Base-by-base conservation (phyloP, 768 basidiomycete genomes). In the Lyophyllum atratum region DNA sequence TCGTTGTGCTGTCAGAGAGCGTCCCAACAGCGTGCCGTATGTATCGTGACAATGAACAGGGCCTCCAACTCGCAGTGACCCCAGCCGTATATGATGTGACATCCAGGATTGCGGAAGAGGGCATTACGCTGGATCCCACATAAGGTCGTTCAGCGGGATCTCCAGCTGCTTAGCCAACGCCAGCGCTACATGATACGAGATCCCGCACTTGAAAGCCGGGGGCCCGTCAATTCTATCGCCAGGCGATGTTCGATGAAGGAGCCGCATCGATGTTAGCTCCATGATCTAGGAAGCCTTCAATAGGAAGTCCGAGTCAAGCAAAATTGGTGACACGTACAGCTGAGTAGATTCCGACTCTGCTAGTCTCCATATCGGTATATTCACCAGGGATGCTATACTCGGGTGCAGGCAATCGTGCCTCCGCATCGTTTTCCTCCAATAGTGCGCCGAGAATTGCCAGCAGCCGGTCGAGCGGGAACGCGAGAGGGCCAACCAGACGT, bases 401-500 rank as follows among this genome's bases (percentile, higher is more conserved):
- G 1, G 59, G 77, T 0, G 72, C 77, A 4, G 76, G 69, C 2
- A 73, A 66, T 9, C 84, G 75, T 1, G 68, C 68, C 21, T 89
- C 84, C 0, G 68, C 71, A 60, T 84, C 87, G 61, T 91, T 84
- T 65, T 92, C 92, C 63, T 92, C 87, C 12, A 93, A 63, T 1
- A 97, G 70, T 0, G 85, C 81, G 1, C 90, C 92, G 1, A 95
- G 78, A 51, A 95, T 89, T 0, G 91, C 93, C 3, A 92, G 66
- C 52, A 96, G 73, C 28, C 94, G 75, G 64, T 95, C 94, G 1
- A 95, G 70, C 0, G 89, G 84, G 66, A 95, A 95, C 1, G 87
- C 71, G 31, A 81, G 76, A 2, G 94, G 93, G 1, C 94, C 93
- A 2, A 90, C 72, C 4, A 94, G 79, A n/a, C 87, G 76, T 64